Evolutionary conservation across 192 early-diverging fungal genomes (phyloP).

Genomic region (Coemansia sp.): DNA sequence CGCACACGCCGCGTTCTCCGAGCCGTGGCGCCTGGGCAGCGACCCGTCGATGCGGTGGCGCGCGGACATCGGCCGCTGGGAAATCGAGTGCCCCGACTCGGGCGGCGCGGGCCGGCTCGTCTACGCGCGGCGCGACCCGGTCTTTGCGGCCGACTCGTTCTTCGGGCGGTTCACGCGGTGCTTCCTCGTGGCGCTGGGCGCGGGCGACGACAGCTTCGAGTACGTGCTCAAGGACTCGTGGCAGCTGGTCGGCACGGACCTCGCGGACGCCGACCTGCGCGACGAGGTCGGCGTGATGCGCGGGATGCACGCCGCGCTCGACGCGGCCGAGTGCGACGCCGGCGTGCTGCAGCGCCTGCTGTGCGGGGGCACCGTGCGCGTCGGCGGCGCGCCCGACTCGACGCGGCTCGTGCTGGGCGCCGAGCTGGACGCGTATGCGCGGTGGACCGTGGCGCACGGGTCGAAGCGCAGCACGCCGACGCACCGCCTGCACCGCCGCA

Average conservation of each 20-base stretch:
- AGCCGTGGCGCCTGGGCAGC: conserved; percentile 40
- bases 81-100: conserved; percentile 31
- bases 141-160: conserved; percentile 44
- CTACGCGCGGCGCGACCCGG: conserved; percentile 27
- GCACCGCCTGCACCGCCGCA: conserved; percentile 40
- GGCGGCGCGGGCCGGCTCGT: neutral
- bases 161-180: conserved; percentile 50
- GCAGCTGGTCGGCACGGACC: conserved; percentile 30
- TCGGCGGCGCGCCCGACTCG: conserved; percentile 29
- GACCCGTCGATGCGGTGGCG: conserved; percentile 49
- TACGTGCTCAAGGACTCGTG: conserved; percentile 52
- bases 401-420: conserved; percentile 35
- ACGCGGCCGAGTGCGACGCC: conserved; percentile 6
- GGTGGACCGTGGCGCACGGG: conserved; percentile 51
- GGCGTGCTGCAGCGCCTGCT: conserved; percentile 32
- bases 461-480: neutral
- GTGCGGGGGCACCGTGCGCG: conserved; percentile 43
- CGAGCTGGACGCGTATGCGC: conserved; percentile 21
- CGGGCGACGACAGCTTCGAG: conserved; percentile 6
- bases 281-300: conserved; percentile 45
- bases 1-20: conserved; percentile 16
- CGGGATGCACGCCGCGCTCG: conserved; percentile 31
- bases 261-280: neutral
- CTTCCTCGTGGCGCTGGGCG: conserved; percentile 25
- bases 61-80: conserved; percentile 33